Conservation (phyloP, 2,329 filamentous ascomycete species). For the Neofusicoccum cordaticola region DNA sequence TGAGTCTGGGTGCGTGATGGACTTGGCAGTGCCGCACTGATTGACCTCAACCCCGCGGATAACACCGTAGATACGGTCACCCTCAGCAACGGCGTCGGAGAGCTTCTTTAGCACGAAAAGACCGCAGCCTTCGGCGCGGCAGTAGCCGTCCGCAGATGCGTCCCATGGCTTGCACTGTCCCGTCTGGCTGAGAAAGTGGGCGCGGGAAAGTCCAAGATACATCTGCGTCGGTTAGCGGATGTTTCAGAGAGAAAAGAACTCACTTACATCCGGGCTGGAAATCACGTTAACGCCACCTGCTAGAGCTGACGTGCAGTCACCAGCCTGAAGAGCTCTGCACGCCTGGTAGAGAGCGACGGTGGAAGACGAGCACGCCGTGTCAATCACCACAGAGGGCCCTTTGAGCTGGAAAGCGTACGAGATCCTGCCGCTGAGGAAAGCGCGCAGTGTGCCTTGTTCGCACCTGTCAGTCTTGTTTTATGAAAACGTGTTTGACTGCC, state of each 20-base stretch:
- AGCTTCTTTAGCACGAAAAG: conserved; percentile 50
- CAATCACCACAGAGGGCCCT: conserved; percentile 21
- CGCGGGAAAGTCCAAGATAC: conserved; percentile 34
- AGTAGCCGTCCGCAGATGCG: conserved; percentile 49
- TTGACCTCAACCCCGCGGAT: conserved; percentile 25
- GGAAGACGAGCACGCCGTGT: conserved; percentile 29
- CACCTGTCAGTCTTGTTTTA: too few species aligned
- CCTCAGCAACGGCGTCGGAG: conserved; percentile 49
- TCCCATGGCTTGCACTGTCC: conserved; percentile 44
- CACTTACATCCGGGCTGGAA: conserved; percentile 22
- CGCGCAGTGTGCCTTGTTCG: conserved; percentile 11
- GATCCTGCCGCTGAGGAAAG: conserved; percentile 19
- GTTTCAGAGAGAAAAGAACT: too few species aligned
- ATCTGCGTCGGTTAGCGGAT: background rate
- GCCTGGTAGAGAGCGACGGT: conserved; percentile 26
- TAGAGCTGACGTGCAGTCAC: conserved; percentile 32
- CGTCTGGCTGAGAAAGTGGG: conserved; percentile 42
- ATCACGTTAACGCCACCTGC: conserved; percentile 35
- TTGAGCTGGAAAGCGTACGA: conserved; percentile 21
- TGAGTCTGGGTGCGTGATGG: conserved; percentile 19
- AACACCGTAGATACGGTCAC: conserved; percentile 45
- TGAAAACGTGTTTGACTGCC: too few species aligned
- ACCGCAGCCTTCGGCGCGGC: conserved; percentile 49
- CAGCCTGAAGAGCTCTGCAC: conserved; percentile 26
- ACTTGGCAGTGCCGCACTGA: conserved; percentile 8